Conservation (phyloP, 2,329 filamentous ascomycete species). For the Talaromyces funiculosus region DNA sequence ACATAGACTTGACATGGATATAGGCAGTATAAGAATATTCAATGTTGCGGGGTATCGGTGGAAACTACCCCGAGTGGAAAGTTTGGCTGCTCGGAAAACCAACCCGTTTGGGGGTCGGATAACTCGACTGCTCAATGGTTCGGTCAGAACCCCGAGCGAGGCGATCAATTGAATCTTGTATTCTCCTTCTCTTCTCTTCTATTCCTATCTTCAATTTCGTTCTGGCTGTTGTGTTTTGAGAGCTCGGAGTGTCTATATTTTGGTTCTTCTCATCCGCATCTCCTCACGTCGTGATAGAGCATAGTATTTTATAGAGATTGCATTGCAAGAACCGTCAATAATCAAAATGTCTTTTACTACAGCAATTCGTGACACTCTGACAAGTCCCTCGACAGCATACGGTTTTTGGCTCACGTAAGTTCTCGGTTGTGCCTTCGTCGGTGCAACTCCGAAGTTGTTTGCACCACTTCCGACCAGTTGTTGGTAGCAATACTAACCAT, state of each 20-base stretch:
- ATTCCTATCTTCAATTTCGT: not conserved
- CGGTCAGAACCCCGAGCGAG: slow-evolving; percentile 5
- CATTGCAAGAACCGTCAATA: not conserved
- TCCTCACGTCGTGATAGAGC: not conserved
- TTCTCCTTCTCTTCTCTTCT: not conserved
- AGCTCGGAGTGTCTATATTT: not conserved
- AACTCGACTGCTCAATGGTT: not conserved
- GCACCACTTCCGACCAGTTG: not conserved
- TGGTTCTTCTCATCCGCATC: not conserved
- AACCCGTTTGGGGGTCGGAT: not conserved
- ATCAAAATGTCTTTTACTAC: slow-evolving; percentile 12
- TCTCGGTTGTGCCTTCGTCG: not conserved
- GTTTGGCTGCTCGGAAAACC: slow-evolving; percentile 3
- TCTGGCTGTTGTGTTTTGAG: not conserved
- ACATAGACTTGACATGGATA: not conserved
- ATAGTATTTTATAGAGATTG: not conserved
- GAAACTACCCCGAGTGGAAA: not conserved
- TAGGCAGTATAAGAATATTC: not conserved
- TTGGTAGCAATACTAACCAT: not conserved
- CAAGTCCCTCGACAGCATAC: slow-evolving; percentile 7
- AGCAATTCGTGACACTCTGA: slow-evolving; percentile 6
- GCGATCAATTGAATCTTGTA: not conserved
- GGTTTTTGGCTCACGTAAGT: slow-evolving; percentile 15
- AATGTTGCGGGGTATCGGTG: slow-evolving; percentile 3
- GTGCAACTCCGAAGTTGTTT: not conserved